Base-by-base conservation (phyloP, 306 rosid genomes). In the Gastrolobium bilobum region DNA sequence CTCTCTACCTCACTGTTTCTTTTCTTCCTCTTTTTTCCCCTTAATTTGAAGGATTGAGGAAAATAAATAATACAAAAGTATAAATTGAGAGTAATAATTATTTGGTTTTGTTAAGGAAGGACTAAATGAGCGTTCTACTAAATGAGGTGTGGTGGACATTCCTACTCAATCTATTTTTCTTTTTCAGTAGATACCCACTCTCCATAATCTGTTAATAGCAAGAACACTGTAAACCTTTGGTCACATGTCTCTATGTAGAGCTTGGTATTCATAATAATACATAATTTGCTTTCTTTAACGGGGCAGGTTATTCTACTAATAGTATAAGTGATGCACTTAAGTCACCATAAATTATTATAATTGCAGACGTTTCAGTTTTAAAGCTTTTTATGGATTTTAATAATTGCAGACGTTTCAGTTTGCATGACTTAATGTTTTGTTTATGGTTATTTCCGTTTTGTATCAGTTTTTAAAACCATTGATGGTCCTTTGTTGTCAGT, bases 191-290 rank as follows among this genome's bases (percentile, higher is more conserved):
- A 52, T 77, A 47, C 54, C 26, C 43, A 6, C 13, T 68, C 47
- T 42, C n/a, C 35, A 20, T 67, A 46, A 64, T 44, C 26, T 69
- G 71, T 62, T 75, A 76, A 60, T 68, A 10, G 9, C 10, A 62
- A 50, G 63, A 73, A 71, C 60, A 68, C 52, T 78, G 47, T 73
- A 71, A 51, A 52, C 57, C 37, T 70, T 26, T 62, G 26, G 4
- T 33, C 76, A 10, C 46, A 11, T 38, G 44, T 29, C 10, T 38
- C 66, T 58, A 37, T 73, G 40, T 57, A 35, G 67, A 63, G 82
- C 35, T 79, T 29, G 78, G 71, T 64, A 35, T 15, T 63, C 59
- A 20, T 64, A 26, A 58, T 40, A 46, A 40, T 57, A 29, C 68
- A 60, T 8, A n/a, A 44, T 63, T 70, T 70, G 51, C 35, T 61